Evolutionary conservation across 257 asterid species (phyloP).

Genomic region (Fraxinus excelsior): DNA sequence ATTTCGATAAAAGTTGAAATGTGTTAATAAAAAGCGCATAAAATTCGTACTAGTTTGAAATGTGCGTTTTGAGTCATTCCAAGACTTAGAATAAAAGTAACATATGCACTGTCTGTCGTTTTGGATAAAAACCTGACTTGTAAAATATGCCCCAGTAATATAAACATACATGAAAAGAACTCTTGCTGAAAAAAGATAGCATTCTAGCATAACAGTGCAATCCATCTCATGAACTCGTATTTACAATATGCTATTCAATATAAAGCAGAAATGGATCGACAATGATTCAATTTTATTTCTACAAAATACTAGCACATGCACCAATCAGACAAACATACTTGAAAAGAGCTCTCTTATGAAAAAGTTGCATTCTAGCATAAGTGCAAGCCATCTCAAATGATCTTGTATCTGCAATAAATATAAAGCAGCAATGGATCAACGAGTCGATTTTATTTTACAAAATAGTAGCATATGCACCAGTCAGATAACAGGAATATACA

Average conservation of each 20-base stretch:
- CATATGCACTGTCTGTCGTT: no score
- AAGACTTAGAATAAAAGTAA: no score
- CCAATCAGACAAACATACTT: not conserved
- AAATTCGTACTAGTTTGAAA: no score
- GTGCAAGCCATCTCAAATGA: not conserved
- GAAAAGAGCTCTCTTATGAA: no score
- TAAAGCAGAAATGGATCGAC: not conserved
- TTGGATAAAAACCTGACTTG: no score
- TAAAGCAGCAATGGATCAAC: not conserved
- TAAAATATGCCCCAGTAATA: not conserved
- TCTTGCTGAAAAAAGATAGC: no score
- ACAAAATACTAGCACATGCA: not conserved
- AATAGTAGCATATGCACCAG: not conserved
- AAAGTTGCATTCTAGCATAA: not conserved
- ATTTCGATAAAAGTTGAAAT: no score
- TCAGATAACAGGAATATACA: not conserved
- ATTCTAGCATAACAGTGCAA: no score
- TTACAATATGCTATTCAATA: not conserved
- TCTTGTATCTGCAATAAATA: not conserved
- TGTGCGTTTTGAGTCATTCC: no score
- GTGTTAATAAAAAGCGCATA: no score
- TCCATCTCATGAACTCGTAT: no score
- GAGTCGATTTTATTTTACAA: not conserved
- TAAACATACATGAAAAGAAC: not conserved
- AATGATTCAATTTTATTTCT: not conserved